Evolutionary conservation across 305 asterid species (phyloP).

Genomic region (Galium porrigens): DNA sequence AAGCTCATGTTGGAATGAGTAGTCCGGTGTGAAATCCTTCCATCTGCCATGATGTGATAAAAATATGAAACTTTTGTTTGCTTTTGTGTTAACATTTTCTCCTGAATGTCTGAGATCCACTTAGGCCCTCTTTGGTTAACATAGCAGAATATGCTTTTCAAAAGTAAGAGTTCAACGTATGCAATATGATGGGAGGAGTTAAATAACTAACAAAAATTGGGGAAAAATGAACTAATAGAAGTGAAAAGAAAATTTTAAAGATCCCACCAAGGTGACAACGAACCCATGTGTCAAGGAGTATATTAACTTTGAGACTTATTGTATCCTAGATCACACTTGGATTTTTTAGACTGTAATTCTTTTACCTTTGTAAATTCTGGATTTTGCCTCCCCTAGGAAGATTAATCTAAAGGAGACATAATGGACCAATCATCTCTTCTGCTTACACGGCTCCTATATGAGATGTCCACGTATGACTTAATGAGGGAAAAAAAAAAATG

Average conservation of each 20-base stretch:
- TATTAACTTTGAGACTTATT: background rate
- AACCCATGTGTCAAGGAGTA: background rate
- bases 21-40: conserved; percentile 61
- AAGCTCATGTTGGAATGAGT: conserved; percentile 95
- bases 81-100: background rate
- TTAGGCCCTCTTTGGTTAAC: background rate
- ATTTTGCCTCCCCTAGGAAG: background rate
- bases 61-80: conserved; percentile 12
- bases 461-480: background rate
- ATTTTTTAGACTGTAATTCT: background rate
- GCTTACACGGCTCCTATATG: background rate
- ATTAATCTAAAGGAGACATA: background rate
- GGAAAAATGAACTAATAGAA: background rate
- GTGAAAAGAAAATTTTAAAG: background rate
- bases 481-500: background rate
- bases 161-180: background rate
- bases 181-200: background rate
- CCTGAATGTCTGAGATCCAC: background rate
- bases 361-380: background rate
- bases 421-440: background rate
- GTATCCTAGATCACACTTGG: background rate
- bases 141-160: background rate
- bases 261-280: background rate
- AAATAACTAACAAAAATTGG: background rate
- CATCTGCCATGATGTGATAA: conserved; percentile 22